These are phyloP conservation scores for Saccharomyces cerevisiae DNA, from an alignment of 805 yeast genomes.

Conservation along the genomic window DNA sequence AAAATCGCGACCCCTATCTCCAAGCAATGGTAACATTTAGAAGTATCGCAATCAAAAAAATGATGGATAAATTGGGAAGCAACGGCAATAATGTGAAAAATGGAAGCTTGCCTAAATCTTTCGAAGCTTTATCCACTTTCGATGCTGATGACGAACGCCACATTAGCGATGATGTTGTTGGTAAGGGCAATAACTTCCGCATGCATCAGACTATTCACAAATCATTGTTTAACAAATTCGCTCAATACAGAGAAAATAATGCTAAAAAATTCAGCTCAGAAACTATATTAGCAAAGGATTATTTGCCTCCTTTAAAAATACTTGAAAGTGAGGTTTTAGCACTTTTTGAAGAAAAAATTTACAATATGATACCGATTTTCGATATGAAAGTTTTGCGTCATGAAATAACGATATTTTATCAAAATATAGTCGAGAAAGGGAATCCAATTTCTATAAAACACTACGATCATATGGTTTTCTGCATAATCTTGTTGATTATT, in stretches of 20 bases:
- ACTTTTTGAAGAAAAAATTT: constrained; percentile 15
- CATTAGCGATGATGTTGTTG: not conserved
- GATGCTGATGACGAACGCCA: constrained; percentile 12
- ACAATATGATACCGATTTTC: constrained; percentile 20
- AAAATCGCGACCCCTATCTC: constrained; percentile 24
- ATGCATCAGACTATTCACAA: constrained; percentile 19
- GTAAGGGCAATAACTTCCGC: constrained; percentile 6
- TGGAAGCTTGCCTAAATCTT: constrained; percentile 20
- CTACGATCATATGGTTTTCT: constrained; percentile 21
- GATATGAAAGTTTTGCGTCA: constrained; percentile 11
- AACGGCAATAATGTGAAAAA: constrained; percentile 4
- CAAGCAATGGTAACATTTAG: constrained; percentile 16
- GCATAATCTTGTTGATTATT: constrained; percentile 19
- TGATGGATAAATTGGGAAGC: constrained; percentile 10
- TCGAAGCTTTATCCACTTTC: constrained; percentile 17
- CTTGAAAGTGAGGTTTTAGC: constrained; percentile 18
- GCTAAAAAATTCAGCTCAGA: constrained; percentile 5
- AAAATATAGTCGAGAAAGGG: constrained; percentile 5
- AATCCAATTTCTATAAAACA: constrained; percentile 8
- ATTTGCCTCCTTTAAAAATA: constrained; percentile 12
- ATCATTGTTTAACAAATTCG: constrained; percentile 23
- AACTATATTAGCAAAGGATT: constrained; percentile 4
- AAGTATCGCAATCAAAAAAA: constrained; percentile 17
- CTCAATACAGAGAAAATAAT: constrained; percentile 16
- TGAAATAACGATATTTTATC: constrained; percentile 14